These are phyloP conservation scores for Porogramme epimiltina DNA, from an alignment of 1,284 basidiomycete genomes.

Conservation along the genomic window DNA sequence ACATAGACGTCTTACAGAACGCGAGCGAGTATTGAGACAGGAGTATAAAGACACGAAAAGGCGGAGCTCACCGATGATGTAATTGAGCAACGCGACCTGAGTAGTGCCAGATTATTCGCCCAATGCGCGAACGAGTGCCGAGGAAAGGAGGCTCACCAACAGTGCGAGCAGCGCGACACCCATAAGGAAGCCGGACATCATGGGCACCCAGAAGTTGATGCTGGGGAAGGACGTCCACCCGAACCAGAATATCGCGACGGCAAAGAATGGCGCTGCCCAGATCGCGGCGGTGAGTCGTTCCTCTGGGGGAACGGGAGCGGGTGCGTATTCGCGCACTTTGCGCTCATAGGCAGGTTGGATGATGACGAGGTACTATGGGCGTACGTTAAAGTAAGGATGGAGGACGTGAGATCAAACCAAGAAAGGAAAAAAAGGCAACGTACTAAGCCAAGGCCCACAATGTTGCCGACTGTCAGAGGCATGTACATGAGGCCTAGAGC, in stretches of 20 bases:
- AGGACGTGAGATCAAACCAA: slow-evolving; percentile 4
- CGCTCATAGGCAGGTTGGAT: slow-evolving; percentile 56
- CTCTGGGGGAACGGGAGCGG: slow-evolving; percentile 66
- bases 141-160: slow-evolving; percentile 3
- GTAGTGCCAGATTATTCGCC: not conserved
- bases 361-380: slow-evolving; percentile 41
- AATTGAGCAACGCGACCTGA: slow-evolving; percentile 38
- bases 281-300: slow-evolving; percentile 59
- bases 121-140: not conserved
- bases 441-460: slow-evolving; percentile 32
- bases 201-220: slow-evolving; percentile 60
- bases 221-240: slow-evolving; percentile 58
- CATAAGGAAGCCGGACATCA: slow-evolving; percentile 51
- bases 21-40: too few relatives aligned
- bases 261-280: slow-evolving; percentile 56
- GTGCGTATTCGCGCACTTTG: slow-evolving; percentile 46
- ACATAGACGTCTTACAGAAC: slow-evolving; percentile 60
- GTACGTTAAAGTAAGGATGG: not conserved
- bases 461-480: slow-evolving; percentile 57
- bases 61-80: slow-evolving; percentile 30
- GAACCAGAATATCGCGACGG: slow-evolving; percentile 70
- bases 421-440: slow-evolving; percentile 32
- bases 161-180: slow-evolving; percentile 61
- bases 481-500: slow-evolving; percentile 55
- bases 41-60: too few relatives aligned